Base-by-base conservation (phyloP, 164 flowering plant genomes). In the Chimonanthus salicifolius region DNA sequence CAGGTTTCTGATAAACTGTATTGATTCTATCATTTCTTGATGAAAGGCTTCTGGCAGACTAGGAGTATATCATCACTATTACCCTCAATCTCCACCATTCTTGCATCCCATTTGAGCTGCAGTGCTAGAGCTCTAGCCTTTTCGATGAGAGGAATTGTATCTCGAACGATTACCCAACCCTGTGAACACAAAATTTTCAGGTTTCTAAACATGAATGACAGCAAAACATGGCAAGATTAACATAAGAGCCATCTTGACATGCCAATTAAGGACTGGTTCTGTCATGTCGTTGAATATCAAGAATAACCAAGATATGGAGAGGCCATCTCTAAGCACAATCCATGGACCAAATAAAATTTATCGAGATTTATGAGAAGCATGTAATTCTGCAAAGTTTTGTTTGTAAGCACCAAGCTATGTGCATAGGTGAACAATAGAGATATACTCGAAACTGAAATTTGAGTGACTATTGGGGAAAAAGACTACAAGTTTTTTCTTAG, bases 111-210 rank as follows among this genome's bases (percentile, higher is more conserved):
- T 83, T 82, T 96, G 76, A 96, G 78, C 71, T 76, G 80, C 51
- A 92, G 70, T 2, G 89, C 80, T 20, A 92, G 82, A 74, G 88
- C 82, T 85, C 99, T 88, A 67, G 92, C 92, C 62, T 80, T 81
- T 74, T 90, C 90, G 4, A 96, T 79, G 2, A 88, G 85, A 48
- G 83, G 58, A 47, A 81, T 74, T 13, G 77, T 78, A 81, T 96
- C 99, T 2, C 86, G 90, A 49, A 96, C 73, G 73, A 96, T 85
- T 70, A 96, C 86, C 99, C 99, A 96, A 49, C 99, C 99, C 99
- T 96, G 90, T 78, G 82, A 16, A 72, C 49, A 47, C 18, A 58
- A 18, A 64, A 49, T 48, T 60, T 47, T 73, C 49, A 78, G 70
- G 65, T 64, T 63, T 73, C 10, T 13, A 75, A 20, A 54, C 49